A percentile compares a stretch with the other conserved stretches of the same genome.
Conservation (phyloP, 331 rosid genomes). For the Spiraea crenata region DNA sequence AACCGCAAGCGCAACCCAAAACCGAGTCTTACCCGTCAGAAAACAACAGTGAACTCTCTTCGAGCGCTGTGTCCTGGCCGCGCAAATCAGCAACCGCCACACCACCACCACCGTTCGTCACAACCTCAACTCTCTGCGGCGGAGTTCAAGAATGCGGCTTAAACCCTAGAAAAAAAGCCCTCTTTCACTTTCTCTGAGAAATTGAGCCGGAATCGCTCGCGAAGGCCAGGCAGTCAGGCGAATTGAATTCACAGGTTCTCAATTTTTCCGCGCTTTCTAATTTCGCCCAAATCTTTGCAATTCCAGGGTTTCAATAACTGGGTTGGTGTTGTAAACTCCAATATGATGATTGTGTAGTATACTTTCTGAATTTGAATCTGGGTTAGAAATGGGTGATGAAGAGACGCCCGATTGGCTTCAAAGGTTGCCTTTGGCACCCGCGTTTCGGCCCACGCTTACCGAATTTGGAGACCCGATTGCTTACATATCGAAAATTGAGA, state of each 20-base stretch:
- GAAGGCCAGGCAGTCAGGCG: conserved; percentile 44
- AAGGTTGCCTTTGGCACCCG: conserved; percentile 89
- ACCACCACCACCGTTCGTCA: neutral
- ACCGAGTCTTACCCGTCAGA: conserved; percentile 1
- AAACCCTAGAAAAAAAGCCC: conserved; percentile 26
- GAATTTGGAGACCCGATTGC: conserved; percentile 98
- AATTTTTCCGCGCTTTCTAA: conserved; percentile 21
- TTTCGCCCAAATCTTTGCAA: conserved; percentile 25
- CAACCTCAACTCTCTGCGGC: conserved; percentile 24
- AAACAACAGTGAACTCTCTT: neutral
- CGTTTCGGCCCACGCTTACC: conserved; percentile 90
- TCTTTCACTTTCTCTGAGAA: conserved; percentile 11
- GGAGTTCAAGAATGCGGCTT: conserved; percentile 11
- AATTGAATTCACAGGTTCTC: conserved; percentile 41
- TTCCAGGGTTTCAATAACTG: conserved; percentile 55
- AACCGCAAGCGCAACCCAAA: conserved; percentile 1
- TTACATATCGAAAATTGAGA: conserved; percentile 94
- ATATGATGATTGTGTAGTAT: conserved; percentile 21
- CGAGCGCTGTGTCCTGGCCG: conserved; percentile 4
- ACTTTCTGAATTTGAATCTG: conserved; percentile 37
- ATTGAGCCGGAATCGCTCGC: conserved; percentile 29
- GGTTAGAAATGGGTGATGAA: conserved; percentile 56
- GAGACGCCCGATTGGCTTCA: conserved; percentile 88
- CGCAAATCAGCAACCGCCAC: neutral
- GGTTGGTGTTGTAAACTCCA: conserved; percentile 8